A percentile compares a stretch with the other conserved stretches of the same genome.
phyloP scores from a whole-genome alignment of 2,329 filamentous ascomycete species.

The Exophiala oligosperma region DNA sequence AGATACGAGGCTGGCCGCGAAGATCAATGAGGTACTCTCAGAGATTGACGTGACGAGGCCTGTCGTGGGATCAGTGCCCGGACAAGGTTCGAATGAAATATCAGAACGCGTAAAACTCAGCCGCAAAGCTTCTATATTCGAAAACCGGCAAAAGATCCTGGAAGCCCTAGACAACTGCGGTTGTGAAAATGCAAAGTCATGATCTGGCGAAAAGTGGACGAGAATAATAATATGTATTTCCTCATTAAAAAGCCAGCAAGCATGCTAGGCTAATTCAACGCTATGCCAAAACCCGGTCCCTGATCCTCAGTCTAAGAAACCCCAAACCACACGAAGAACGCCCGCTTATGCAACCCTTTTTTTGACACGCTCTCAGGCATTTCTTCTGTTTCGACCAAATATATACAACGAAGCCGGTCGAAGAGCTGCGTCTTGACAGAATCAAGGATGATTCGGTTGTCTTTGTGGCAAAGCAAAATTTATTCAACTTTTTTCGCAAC shows the following conservation, averaged over 20 bases:
- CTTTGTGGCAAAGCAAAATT: too few species aligned
- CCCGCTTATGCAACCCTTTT: slow-evolving; percentile 5
- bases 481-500: slow-evolving; percentile 12
- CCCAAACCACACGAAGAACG: slow-evolving; percentile 1
- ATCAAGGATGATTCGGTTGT: not conserved
- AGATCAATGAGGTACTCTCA: slow-evolving; percentile 18
- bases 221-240: slow-evolving; percentile 1
- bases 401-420: slow-evolving; percentile 19
- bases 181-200: slow-evolving; percentile 8
- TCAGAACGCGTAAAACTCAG: slow-evolving; percentile 1
- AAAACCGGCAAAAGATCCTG: slow-evolving; percentile 15
- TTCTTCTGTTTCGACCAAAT: slow-evolving; percentile 13
- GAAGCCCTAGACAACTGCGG: slow-evolving; percentile 18
- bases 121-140: slow-evolving; percentile 8
- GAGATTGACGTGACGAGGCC: slow-evolving; percentile 3
- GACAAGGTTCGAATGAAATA: not conserved
- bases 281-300: not conserved
- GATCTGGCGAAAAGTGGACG: not conserved
- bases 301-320: slow-evolving; percentile 1
- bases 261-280: not conserved
- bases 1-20: slow-evolving; percentile 24
- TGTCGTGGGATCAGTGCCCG: not conserved
- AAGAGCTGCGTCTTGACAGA: slow-evolving; percentile 5
- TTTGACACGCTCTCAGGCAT: not conserved
- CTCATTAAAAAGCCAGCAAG: not conserved